A percentile compares a stretch with the other conserved stretches of the same genome.
Conservation (phyloP, 257 asterid genomes). For the Cordia subcordata region DNA sequence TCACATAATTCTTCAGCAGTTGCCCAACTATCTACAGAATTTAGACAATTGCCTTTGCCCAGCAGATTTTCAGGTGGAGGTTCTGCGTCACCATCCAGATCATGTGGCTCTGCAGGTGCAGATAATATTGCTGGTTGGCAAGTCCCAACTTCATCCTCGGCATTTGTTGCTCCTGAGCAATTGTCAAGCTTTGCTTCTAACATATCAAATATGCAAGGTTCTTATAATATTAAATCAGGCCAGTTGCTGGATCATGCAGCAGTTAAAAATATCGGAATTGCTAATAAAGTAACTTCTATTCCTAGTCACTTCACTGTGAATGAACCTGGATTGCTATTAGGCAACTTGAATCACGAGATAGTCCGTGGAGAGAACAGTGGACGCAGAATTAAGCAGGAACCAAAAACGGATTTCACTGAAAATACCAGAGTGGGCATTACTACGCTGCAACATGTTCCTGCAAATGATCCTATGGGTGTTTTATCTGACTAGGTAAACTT, state of each 20-base stretch:
- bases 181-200: constrained; percentile 23
- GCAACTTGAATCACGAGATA: constrained; percentile 34
- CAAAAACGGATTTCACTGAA: constrained; percentile 36
- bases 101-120: constrained; percentile 32
- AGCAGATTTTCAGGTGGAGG: constrained; percentile 34
- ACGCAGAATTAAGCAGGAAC: constrained; percentile 64
- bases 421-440: constrained; percentile 38
- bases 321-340: constrained; percentile 34
- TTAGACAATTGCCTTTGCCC: constrained; percentile 25
- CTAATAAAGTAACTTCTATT: constrained; percentile 39
- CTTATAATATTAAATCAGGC: constrained; percentile 26
- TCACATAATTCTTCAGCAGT: constrained; percentile 36
- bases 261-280: constrained; percentile 24
- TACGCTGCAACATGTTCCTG: constrained; percentile 24
- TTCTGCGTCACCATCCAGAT: constrained; percentile 31
- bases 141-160: constrained; percentile 32
- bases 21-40: constrained; percentile 33
- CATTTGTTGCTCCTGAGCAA: constrained; percentile 26
- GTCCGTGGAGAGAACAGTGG: constrained; percentile 28
- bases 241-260: constrained; percentile 32
- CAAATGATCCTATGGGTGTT: constrained; percentile 50
- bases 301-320: constrained; percentile 61
- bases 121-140: constrained; percentile 30
- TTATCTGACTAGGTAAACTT: constrained; percentile 55
- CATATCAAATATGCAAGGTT: constrained; percentile 26